Base-by-base conservation (phyloP, 257 asterid species). In the Rehmannia glutinosa region DNA sequence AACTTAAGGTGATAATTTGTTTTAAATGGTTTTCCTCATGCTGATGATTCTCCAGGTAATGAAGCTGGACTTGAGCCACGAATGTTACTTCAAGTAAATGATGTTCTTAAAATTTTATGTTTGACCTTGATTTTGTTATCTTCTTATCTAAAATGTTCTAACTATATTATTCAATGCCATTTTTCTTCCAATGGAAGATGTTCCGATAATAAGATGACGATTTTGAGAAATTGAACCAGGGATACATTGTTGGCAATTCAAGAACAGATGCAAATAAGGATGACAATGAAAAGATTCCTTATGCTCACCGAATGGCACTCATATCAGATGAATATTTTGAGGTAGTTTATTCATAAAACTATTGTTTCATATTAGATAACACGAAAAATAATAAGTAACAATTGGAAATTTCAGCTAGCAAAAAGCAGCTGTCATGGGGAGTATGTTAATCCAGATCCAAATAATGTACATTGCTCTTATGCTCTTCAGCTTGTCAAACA, bases 261-360 rank as follows among this genome's bases (percentile, higher is more conserved):
- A 0, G 8, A 13, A 69, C 66, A 0, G 41, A 62, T 32, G 0
- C 0, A 0, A 8, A 17, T 5, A 33, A 11, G 55, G 88, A 84
- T 56, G 0, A 0, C 0, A 84, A 82, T 52, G 80, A 56, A 17
- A 35, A 9, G 58, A 28, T 84, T 52, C 81, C 81, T 23, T 84
- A 63, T 74, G 84, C 87, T 52, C 82, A 87, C 64, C 61, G 77
- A 15, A 36, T 87, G 84, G 86, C 75, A 8, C 80, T 87, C 49
- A 32, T 84, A 23, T 81, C 89, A 1, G 75, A 62, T 42, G 71
- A 71, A 63, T 51, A 38, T 17, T 71, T 51, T 63, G 71, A 62
- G 76, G 76, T 71, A 28, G n/a, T n/a, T n/a, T n/a, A n/a, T n/a
- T n/a, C n/a, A n/a, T n/a, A n/a, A n/a, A n/a, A n/a, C n/a, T n/a